Base-by-base conservation (phyloP, 352 stramenopile species). In the Phytophthora tentaculata region DNA sequence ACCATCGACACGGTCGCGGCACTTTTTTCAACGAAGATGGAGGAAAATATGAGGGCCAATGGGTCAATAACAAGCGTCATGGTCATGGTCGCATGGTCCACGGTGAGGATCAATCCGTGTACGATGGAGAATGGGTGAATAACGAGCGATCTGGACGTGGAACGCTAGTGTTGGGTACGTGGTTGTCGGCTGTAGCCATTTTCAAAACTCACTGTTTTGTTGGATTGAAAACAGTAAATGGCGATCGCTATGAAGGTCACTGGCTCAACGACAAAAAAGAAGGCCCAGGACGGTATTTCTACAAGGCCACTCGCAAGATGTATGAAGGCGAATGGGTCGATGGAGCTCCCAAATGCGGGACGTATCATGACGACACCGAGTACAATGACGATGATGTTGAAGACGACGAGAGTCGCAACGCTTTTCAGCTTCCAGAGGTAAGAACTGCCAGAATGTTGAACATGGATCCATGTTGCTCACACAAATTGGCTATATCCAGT, bases 251-350 rank as follows among this genome's bases (percentile, higher is more conserved):
- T 64, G 88, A 97, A 44, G 91, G 89, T 43, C 84, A 94, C 53
- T 96, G 91, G 85, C 58, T 91, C 4, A 76, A 95, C 51, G 91
- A 95, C 76, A 87, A 93, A 61, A 97, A 97, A 68, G 85, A 97
- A 86, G 90, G 90, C 0, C 79, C 84, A 4, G 91, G 92, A 20
- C 73, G 82, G 32, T 97, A 87, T 62, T 90, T 87, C 73, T 97
- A 96, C 72, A 90, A 89, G 61, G 79, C 74, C 2, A 96, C 86
- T 8, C 71, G 81, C 51, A 95, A 95, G 55, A 76, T 94, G 49
- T 97, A 97, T 75, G 86, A 96, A 74, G 92, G 89, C 32, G 88
- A 97, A 67, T 98, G 92, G 92, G 84, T 90, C 14, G 80, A 90
- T 29, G 90, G 74, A 19, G 72, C 79, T 0, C 85, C 91, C 0